These are phyloP conservation scores for Russula dissimulans DNA, from an alignment of 768 basidiomycete species.

Conservation along the genomic window DNA sequence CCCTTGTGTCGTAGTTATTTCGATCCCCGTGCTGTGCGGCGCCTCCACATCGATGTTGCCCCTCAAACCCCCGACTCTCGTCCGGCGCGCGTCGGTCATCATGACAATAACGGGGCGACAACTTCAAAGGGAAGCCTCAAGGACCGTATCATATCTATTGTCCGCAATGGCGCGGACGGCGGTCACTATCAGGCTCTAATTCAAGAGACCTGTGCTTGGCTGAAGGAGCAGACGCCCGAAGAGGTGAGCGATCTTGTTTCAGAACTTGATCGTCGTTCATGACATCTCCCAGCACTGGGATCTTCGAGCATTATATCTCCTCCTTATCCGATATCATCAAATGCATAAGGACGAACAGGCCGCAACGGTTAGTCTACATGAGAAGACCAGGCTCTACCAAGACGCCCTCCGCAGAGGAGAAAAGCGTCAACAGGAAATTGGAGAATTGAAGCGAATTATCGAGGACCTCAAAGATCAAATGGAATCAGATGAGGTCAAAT, in stretches of 20 bases:
- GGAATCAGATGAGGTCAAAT: conserved; percentile 7
- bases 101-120: background rate
- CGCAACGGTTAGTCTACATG: conserved; percentile 13
- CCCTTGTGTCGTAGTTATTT: conserved; percentile 18
- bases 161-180: conserved; percentile 19
- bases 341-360: conserved; percentile 20
- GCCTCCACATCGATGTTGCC: conserved; percentile 16
- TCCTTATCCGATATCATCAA: conserved; percentile 18
- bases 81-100: background rate
- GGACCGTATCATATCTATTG: conserved; percentile 14
- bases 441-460: conserved; percentile 4
- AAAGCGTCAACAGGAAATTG: conserved; percentile 7
- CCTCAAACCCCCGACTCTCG: conserved; percentile 11
- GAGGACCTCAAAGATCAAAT: conserved; percentile 14
- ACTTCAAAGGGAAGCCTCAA: conserved; percentile 15
- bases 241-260: conserved; percentile 5
- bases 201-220: conserved; percentile 16
- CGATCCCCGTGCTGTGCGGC: conserved; percentile 13
- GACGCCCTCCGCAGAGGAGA: conserved; percentile 11
- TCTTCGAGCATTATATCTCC: conserved; percentile 18
- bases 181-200: conserved; percentile 17
- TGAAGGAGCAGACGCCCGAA: conserved; percentile 14
- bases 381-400: conserved; percentile 15
- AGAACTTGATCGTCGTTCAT: background rate
- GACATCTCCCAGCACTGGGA: conserved; percentile 18